A percentile compares a stretch with the other conserved stretches of the same genome.
Conservation (phyloP, 2,329 filamentous ascomycete species). For the Xylaria sp. region DNA sequence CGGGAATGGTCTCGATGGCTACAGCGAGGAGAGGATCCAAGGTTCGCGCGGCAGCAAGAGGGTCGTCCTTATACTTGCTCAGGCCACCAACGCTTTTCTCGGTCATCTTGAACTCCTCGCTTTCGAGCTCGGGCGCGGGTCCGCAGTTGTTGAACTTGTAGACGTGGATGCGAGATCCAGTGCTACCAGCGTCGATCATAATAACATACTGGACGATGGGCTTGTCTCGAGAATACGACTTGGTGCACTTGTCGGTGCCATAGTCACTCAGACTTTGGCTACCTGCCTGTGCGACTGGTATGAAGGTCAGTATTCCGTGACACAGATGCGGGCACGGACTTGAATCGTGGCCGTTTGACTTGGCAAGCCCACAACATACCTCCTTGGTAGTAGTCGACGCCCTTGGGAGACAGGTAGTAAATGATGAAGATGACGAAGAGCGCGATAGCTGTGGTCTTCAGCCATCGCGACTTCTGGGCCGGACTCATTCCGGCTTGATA, state of each 20-base stretch:
- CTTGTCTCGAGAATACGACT: constrained; percentile 79
- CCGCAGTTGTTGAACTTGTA: constrained; percentile 99
- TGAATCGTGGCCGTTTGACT: not conserved
- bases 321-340: not conserved
- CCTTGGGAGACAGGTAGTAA: constrained; percentile 57
- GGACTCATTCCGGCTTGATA: constrained; percentile 57
- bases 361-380: constrained; percentile 32
- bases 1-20: constrained; percentile 77
- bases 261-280: constrained; percentile 57
- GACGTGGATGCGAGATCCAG: constrained; percentile 94
- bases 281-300: constrained; percentile 27
- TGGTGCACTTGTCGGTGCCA: constrained; percentile 70
- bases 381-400: constrained; percentile 49
- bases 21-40: constrained; percentile 83
- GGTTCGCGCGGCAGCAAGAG: constrained; percentile 81
- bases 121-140: constrained; percentile 85
- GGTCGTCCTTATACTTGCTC: constrained; percentile 81
- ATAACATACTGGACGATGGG: constrained; percentile 95
- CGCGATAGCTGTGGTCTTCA: constrained; percentile 59
- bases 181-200: constrained; percentile 98
- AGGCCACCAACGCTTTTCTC: constrained; percentile 77
- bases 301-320: constrained; percentile 19
- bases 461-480: constrained; percentile 59
- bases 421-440: constrained; percentile 56
- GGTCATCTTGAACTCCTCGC: constrained; percentile 91